Base-by-base conservation (phyloP, 495 filamentous ascomycete genomes). In the Penicillium atrosanguineum region DNA sequence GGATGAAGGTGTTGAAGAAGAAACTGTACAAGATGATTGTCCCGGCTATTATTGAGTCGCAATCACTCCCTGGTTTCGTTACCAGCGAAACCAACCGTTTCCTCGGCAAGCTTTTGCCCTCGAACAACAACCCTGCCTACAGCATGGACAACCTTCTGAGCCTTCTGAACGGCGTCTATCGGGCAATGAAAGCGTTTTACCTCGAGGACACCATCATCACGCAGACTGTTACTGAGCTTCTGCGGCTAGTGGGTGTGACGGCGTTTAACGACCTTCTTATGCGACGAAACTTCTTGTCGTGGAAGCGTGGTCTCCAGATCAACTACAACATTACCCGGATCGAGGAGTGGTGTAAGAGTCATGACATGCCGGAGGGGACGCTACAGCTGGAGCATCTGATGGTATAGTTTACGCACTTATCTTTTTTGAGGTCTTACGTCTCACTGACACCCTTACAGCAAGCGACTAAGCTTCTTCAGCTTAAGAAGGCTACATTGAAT, bases 1-100 rank as follows among this genome's bases (percentile, higher is more conserved):
- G 94, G 94, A 99, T 99, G 94, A 99, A 99, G 79, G 91, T 96
- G 40, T 79, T 99, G 63, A 99, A 99, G 80, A 96, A 96, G 80
- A 96, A 95, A 72, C 80, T 99, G 44, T 88, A 90, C 61, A 97
- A 97, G 79, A 99, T 99, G 94, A 95, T 99, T 63, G 94, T 99
- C 23, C 94, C 94, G 0, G 94, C 94, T 38, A 97, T 99, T 66
- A 97, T 99, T 65, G 94, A 99, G 71, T 97, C 93, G 21, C 94
- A 99, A 68, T 97, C 93, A 8, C 84, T 99, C 49, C 94, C 94
- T 18, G 94, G 94, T 56, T 99, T 99, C 69, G 94, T 97, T 46
- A 99, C 94, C 49, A 97, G 93, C 65, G 94, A 99, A 74, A 96
- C 87, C 62, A 97, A 92, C 70, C 82, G 95, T 63, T 97, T 99